Base-by-base conservation (phyloP, 1,139 yeast genomes). In the Yarrowia galli region DNA sequence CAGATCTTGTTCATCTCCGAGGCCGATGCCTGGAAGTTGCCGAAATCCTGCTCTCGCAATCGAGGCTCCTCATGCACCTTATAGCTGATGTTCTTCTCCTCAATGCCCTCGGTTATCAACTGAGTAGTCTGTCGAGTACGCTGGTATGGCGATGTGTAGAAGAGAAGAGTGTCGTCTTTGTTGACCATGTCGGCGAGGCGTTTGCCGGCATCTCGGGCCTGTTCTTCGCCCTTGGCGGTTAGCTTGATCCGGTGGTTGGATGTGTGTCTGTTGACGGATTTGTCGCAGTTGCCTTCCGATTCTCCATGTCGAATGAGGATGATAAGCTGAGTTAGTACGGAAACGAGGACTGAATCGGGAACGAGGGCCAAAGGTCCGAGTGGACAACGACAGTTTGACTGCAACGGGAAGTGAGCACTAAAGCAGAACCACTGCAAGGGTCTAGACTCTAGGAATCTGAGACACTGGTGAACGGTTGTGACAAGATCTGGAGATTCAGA, bases 11-110 rank as follows among this genome's bases (percentile, higher is more conserved):
- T 88, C 96, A 92, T 91, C 71, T 89, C 92, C 68, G 84, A 88
- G 3, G 89, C 84, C 49, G 89, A 85, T 20, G 78, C 79, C 78
- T 92, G 98, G 77, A 91, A 92, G 75, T 92, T 92, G 25, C 98
- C 98, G 75, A 92, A 92, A 77, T 92, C 98, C 77, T 92, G 98
- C 76, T 92, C 98, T 72, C 98, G 82, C 85, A 92, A 86, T 67
- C 97, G 79, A 4, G 97, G 96, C 74, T 92, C 98, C 75, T 92
- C 97, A 72, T 85, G 83, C 12, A 91, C 85, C 56, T 80, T 81
- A 46, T 83, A 85, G 2, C 81, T 78, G 23, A 84, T 76, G 67
- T 80, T 72, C 3, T 69, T 71, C 45, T 76, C 86, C 67, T 85
- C 83, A 10, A 92, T 84, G 32, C 89, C 87, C 67, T 88, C 84